Evolutionary conservation across 2,329 filamentous ascomycete species (phyloP).

Genomic region (Alternaria sp.): DNA sequence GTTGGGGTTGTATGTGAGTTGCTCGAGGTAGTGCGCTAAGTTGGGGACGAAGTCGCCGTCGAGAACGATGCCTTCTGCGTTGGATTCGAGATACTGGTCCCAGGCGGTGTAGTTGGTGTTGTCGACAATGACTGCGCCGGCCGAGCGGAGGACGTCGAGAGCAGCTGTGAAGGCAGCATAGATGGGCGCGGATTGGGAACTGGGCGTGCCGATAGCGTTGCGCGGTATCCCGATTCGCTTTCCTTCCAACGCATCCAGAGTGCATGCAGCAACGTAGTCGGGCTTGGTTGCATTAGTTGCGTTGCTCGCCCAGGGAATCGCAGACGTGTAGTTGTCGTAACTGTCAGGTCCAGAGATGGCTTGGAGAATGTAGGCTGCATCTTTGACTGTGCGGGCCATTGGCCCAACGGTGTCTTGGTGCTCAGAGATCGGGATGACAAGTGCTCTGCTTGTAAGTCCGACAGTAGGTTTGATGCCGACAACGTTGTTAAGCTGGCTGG

Average conservation of each 20-base stretch:
- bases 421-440: conserved; percentile 70
- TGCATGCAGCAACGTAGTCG: conserved; percentile 67
- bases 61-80: conserved; percentile 55
- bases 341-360: conserved; percentile 63
- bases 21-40: conserved; percentile 62
- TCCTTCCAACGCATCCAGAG: conserved; percentile 59
- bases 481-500: conserved; percentile 63
- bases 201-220: conserved; percentile 58
- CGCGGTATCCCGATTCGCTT: conserved; percentile 69
- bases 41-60: conserved; percentile 66
- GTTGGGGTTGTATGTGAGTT: conserved; percentile 65
- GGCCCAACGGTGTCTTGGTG: conserved; percentile 64
- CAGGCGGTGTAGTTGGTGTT: conserved; percentile 65
- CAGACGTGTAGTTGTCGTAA: conserved; percentile 64
- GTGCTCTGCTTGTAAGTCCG: conserved; percentile 65
- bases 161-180: conserved; percentile 63
- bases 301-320: conserved; percentile 57
- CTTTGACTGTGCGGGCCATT: conserved; percentile 64
- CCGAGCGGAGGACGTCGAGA: conserved; percentile 58
- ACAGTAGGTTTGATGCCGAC: conserved; percentile 69
- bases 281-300: conserved; percentile 55
- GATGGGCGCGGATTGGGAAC: conserved; percentile 44
- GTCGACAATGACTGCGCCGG: conserved; percentile 67
- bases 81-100: conserved; percentile 51
- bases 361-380: conserved; percentile 63